phyloP scores from a whole-genome alignment of 306 rosid genomes.

The Delonix regia region DNA sequence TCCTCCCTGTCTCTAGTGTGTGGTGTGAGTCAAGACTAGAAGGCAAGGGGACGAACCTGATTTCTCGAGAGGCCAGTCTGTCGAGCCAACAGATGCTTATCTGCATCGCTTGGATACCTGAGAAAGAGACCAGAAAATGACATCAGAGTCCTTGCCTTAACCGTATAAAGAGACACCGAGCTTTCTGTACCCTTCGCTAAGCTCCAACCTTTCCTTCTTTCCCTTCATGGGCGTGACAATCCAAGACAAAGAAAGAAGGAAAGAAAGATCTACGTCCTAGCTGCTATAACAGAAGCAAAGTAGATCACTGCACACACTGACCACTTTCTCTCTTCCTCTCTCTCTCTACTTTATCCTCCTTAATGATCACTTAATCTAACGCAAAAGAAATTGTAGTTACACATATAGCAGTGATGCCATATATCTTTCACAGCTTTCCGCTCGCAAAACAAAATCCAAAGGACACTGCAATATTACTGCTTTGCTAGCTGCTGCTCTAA shows the following conservation, averaged over 20 bases:
- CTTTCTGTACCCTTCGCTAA: constrained; percentile 53
- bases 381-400: constrained; percentile 16
- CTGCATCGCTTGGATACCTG: constrained; percentile 97
- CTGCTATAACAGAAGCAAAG: constrained; percentile 37
- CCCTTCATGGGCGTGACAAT: constrained; percentile 67
- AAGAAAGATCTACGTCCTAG: constrained; percentile 35
- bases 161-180: constrained; percentile 53
- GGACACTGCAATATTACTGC: constrained; percentile 44
- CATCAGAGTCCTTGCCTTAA: constrained; percentile 53
- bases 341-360: not conserved
- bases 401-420: constrained; percentile 7
- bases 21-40: not conserved
- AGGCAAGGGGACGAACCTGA: constrained; percentile 64
- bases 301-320: constrained; percentile 36
- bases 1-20: not conserved
- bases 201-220: constrained; percentile 42
- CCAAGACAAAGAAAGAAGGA: constrained; percentile 42
- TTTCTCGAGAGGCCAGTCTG: constrained; percentile 94
- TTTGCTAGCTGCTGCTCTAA: constrained; percentile 36
- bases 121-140: constrained; percentile 87
- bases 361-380: constrained; percentile 10
- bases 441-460: constrained; percentile 46
- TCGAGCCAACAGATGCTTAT: constrained; percentile 88
- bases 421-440: constrained; percentile 48
- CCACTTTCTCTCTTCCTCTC: not conserved